phyloP scores from a whole-genome alignment of 768 basidiomycete species.

The Auriscalpium vulgare region DNA sequence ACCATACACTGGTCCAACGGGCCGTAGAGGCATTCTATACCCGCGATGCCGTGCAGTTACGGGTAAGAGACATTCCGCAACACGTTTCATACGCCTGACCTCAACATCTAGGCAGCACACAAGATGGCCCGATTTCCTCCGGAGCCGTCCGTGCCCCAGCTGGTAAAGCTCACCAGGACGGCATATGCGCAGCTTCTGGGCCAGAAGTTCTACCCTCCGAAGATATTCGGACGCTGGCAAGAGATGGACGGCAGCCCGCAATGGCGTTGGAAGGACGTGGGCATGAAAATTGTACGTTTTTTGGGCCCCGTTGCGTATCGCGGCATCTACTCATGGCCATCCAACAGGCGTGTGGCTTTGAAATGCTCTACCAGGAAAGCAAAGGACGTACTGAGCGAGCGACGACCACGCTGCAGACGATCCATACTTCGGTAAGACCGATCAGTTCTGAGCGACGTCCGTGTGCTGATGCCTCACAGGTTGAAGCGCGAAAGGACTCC shows the following conservation, averaged over 20 bases:
- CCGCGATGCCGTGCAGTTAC: conserved; percentile 81
- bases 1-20: conserved; percentile 71
- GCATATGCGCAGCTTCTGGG: conserved; percentile 91
- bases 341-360: conserved; percentile 82
- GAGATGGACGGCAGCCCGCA: conserved; percentile 56
- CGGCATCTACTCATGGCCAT: not conserved
- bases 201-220: conserved; percentile 89
- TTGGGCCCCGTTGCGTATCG: not conserved
- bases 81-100: not conserved
- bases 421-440: conserved; percentile 40
- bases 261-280: conserved; percentile 76
- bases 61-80: conserved; percentile 41
- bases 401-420: conserved; percentile 29
- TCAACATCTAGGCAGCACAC: conserved; percentile 57
- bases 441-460: not conserved
- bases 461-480: conserved; percentile 27
- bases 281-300: conserved; percentile 80
- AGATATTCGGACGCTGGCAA: conserved; percentile 71
- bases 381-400: conserved; percentile 43
- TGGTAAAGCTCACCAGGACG: conserved; percentile 76
- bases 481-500: conserved; percentile 58
- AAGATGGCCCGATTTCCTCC: conserved; percentile 90
- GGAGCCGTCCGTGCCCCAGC: conserved; percentile 46
- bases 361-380: conserved; percentile 90
- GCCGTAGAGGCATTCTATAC: conserved; percentile 94